Evolutionary conservation across 208 protist species (phyloP), one percentile per base, ranked within the genome.

Genomic region (Leishmania aethiopica): DNA sequence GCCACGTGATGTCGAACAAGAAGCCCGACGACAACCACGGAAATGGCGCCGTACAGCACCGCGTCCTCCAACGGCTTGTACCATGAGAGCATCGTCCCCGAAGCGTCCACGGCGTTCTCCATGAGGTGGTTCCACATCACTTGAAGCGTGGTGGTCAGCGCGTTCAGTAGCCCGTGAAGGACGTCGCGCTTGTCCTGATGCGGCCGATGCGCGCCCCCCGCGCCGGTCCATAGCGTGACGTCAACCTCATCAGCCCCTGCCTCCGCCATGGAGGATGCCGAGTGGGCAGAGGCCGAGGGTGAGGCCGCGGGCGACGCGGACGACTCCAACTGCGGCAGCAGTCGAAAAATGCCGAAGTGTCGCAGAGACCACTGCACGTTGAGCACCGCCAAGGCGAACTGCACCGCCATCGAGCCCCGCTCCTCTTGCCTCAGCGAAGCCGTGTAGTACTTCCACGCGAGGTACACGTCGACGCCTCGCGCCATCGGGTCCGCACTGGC

Each of bases 1-100:
- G 85, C 76, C 7, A 75, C 82, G 45, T 93, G 90, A 53, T 92
- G 88, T 15, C 91, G 86, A 17, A 94, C n/a, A 7, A 94, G 78
- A 57, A 92, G 60, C n/a, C 85, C 78, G 22, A 88, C 19, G 64
- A 90, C 84, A 76, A 89, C 73, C n/a, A 85, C 47, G n/a, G 22
- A n/a, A 17, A 82, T 60, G 22, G 87, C 75, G 35, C 69, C 80
- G 75, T 83, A 85, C 57, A 88, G 73, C 35, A 90, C 40, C 1
- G 78, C 32, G 45, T 82, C 53, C 81, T 92, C 86, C 40, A 75
- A 73, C 60, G n/a, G n/a, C 25, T 11, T 22, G n/a, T 83, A 87
- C 51, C 47, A 84, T 49, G 80, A 78, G 64, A 80, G 76, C 19
- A 85, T 47, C 22, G 77, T 17, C 59, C 67, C 25, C 42, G 86